Evolutionary conservation across 202 grass and related monocot genomes (phyloP), one percentile per base, ranked within the genome.

Genomic region (Carex arenaria): DNA sequence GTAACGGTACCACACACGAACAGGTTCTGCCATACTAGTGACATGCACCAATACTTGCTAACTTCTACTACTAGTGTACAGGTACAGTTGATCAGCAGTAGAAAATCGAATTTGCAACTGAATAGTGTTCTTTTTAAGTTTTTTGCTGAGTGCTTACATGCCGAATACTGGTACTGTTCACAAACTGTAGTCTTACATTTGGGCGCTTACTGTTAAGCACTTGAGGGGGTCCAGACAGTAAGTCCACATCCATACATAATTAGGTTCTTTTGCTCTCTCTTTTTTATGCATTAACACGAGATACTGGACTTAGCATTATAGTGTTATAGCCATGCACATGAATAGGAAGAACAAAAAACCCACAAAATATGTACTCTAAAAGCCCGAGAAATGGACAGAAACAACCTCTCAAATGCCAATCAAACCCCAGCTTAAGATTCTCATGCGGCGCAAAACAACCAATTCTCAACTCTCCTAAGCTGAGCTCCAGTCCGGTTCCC

Each of bases 381-480:
- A 17, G 69, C 43, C 47, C 12, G 26, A 28, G 51, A 53, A 23
- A 55, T 31, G 51, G 72, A 76, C 13, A 34, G 23, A 55, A 18
- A 76, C 28, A 76, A 76, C 26, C 51, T 56, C 12, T 32, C 72
- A 76, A 30, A 4, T 0, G 13, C 49, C 22, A 55, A 31, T 6
- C 26, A 75, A 22, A 76, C 2, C 0, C 23, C 72, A 34, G 32
- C 28, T 55, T 76, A 55, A 76, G 14, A 76, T 76, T 54, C 12
- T 75, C 14, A 18, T 17, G 28, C 32, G 43, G 14, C 2, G 13
- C 26, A 34, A 76, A 76, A 71, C 67, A 71, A 55, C 72, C 49
- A 76, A 76, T 55, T 56, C 72, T 76, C 13, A 76, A 76, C 49
- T 76, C 72, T 56, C 72, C 72, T 8, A 26, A 32, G 42, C 12